A percentile compares a stretch with the other conserved stretches of the same genome.
Evolutionary conservation across 148 eudicot genomes (phyloP).

Genomic region (Gaultheria prostrata): DNA sequence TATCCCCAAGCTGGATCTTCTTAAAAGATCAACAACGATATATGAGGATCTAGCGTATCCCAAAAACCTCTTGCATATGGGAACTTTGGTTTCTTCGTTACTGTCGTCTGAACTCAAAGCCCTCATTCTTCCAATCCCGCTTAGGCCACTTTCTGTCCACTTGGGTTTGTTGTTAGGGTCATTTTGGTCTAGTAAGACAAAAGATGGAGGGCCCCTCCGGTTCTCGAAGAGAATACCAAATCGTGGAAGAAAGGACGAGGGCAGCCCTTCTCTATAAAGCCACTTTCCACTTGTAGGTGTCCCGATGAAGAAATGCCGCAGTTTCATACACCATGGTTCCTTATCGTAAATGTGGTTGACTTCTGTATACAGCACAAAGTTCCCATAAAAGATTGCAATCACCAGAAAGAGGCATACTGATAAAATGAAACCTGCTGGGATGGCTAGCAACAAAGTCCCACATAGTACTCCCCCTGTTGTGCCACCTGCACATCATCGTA

Average conservation of each 20-base stretch:
- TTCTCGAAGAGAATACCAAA: slow-evolving; percentile 23
- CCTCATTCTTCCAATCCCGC: slow-evolving; percentile 11
- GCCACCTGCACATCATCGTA: slow-evolving; percentile 9
- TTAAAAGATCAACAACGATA: slow-evolving; percentile 16
- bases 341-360: neutral
- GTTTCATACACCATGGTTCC: slow-evolving; percentile 3
- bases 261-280: slow-evolving; percentile 15
- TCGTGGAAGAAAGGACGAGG: slow-evolving; percentile 16
- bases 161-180: slow-evolving; percentile 10
- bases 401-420: slow-evolving; percentile 20
- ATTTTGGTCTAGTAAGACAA: slow-evolving; percentile 16
- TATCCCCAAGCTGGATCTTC: slow-evolving; percentile 19
- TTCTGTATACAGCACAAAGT: slow-evolving; percentile 16
- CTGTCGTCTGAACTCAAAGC: slow-evolving; percentile 14
- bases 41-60: slow-evolving; percentile 20
- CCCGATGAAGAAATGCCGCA: neutral
- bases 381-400: slow-evolving; percentile 18
- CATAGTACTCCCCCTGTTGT: slow-evolving; percentile 16
- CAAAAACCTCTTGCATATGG: slow-evolving; percentile 8
- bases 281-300: slow-evolving; percentile 17
- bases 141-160: slow-evolving; percentile 6
- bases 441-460: slow-evolving; percentile 19
- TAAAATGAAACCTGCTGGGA: slow-evolving; percentile 21
- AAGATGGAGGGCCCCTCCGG: slow-evolving; percentile 16
- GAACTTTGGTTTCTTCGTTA: slow-evolving; percentile 12